phyloP scores from a whole-genome alignment of 306 rosid species.

The Luffa aegyptiaca region DNA sequence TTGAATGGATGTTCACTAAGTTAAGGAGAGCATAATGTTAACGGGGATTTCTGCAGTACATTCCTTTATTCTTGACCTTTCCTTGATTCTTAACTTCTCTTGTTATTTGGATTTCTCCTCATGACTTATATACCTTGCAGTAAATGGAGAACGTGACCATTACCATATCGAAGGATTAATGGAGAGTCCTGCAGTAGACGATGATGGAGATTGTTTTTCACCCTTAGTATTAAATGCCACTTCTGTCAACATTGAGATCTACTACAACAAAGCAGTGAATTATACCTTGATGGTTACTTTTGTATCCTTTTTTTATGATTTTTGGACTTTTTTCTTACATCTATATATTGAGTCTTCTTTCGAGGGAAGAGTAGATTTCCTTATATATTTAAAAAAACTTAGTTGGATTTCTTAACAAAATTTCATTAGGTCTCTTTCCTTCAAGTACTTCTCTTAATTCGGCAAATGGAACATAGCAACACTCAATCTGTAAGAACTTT shows the following conservation, averaged over 20 bases:
- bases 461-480: constrained; percentile 99
- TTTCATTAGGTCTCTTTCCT: constrained; percentile 72
- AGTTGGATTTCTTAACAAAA: constrained; percentile 40
- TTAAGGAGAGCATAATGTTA: constrained; percentile 27
- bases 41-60: not conserved
- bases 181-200: constrained; percentile 91
- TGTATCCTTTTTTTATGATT: constrained; percentile 55
- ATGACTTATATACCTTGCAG: constrained; percentile 15
- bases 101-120: not conserved
- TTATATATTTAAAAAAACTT: constrained; percentile 14
- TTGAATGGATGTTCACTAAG: constrained; percentile 28
- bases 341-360: not conserved
- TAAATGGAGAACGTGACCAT: constrained; percentile 67
- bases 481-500: constrained; percentile 78
- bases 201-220: constrained; percentile 85
- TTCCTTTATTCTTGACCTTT: not conserved
- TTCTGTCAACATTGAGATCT: constrained; percentile 81
- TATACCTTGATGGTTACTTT: constrained; percentile 98
- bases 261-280: constrained; percentile 96
- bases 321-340: not conserved
- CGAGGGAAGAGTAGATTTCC: not conserved
- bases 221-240: constrained; percentile 79
- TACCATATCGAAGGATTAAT: constrained; percentile 81
- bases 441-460: constrained; percentile 93
- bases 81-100: not conserved